These are phyloP conservation scores for Pleurotus eryngii DNA, from an alignment of 768 basidiomycete genomes.

Conservation along the genomic window DNA sequence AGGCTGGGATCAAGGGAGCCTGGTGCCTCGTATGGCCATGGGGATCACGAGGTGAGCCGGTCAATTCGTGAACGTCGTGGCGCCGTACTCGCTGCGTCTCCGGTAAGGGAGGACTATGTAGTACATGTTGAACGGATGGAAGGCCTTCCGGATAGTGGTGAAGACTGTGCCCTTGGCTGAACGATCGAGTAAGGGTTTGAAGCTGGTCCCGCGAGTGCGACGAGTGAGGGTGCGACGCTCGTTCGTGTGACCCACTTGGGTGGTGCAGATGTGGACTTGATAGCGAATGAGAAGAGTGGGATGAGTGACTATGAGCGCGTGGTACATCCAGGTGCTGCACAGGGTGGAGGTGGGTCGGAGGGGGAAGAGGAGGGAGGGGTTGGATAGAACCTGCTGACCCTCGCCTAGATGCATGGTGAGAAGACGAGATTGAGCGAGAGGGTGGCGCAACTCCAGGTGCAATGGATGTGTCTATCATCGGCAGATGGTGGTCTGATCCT, in stretches of 20 bases:
- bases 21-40: constrained; percentile 28
- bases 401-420: constrained; percentile 41
- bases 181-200: constrained; percentile 35
- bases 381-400: constrained; percentile 37
- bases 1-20: constrained; percentile 16
- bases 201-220: constrained; percentile 47
- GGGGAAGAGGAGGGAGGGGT: constrained; percentile 37
- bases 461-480: constrained; percentile 46
- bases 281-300: constrained; percentile 32
- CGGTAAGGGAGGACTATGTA: constrained; percentile 49
- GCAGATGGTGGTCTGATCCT: constrained; percentile 47
- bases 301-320: constrained; percentile 36
- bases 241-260: constrained; percentile 38
- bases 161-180: constrained; percentile 31
- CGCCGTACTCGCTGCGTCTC: constrained; percentile 47
- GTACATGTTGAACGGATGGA: constrained; percentile 40
- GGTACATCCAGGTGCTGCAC: constrained; percentile 32
- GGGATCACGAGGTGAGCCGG: constrained; percentile 27
- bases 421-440: constrained; percentile 32
- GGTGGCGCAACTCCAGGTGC: constrained; percentile 35
- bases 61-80: constrained; percentile 42
- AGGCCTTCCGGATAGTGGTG: constrained; percentile 47
- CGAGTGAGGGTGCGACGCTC: constrained; percentile 48
- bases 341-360: constrained; percentile 44
- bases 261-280: constrained; percentile 42